phyloP scores from a whole-genome alignment of 2,329 filamentous ascomycete genomes.

The Hypoxylon sp. region DNA sequence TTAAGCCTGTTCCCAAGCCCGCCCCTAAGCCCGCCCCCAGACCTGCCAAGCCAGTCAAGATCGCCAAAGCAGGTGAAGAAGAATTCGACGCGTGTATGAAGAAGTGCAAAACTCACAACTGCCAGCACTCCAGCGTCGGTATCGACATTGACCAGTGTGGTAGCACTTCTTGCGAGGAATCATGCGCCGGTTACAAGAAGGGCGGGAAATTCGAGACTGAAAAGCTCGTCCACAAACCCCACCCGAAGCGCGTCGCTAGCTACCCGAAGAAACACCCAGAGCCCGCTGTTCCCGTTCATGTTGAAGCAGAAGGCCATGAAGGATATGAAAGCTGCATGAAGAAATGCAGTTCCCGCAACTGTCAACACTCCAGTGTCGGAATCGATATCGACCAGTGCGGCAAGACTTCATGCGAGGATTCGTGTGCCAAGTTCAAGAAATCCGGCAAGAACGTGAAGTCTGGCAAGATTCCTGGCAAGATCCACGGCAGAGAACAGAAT shows the following conservation, averaged over 20 bases:
- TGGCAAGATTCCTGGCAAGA: background rate
- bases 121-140: slow-evolving; percentile 32
- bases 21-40: too few species aligned
- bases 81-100: slow-evolving; percentile 26
- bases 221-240: background rate
- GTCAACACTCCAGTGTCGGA: slow-evolving; percentile 32
- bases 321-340: slow-evolving; percentile 30
- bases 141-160: slow-evolving; percentile 27
- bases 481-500: background rate
- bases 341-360: slow-evolving; percentile 35
- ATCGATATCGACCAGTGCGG: slow-evolving; percentile 29
- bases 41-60: background rate
- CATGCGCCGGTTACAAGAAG: slow-evolving; percentile 20
- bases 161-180: slow-evolving; percentile 25
- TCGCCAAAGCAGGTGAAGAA: background rate
- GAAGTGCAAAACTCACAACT: slow-evolving; percentile 33
- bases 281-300: background rate
- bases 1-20: background rate
- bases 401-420: slow-evolving; percentile 21
- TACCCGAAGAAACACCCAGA: slow-evolving; percentile 12
- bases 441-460: background rate
- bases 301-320: background rate
- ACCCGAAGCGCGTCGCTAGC: background rate
- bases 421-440: slow-evolving; percentile 18
- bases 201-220: background rate